Base-by-base conservation (phyloP, 2,329 filamentous ascomycete species). In the Fusarium ramigenum region DNA sequence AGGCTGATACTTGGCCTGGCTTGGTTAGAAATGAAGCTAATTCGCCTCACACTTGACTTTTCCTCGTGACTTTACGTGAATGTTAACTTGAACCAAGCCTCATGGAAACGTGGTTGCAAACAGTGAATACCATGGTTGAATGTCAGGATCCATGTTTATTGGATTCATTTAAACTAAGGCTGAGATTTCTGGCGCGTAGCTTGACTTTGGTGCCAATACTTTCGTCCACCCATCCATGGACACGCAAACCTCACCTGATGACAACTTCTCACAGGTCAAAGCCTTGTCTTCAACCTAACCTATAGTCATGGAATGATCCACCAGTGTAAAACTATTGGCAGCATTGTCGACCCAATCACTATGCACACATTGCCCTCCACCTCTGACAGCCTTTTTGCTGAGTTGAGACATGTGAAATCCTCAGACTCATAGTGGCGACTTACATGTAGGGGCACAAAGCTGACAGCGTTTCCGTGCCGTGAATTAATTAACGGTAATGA, bases 21-120 rank as follows among this genome's bases (percentile, higher is more conserved):
- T 53, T 75, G 49, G 60, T 73, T 70, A 71, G 75, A 75, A 54
- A 78, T 72, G n/a, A 85, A 87, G 73, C 85, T 87, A 73, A 77
- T 79, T 64, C 57, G 69, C 70, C 66, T 70, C 61, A 47, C 54
- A 60, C 39, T 58, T 54, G 37, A 32, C 53, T 54, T 5, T 47
- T 23, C 52, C 37, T 21, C 10, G 23, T 52, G 44, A 42, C 14
- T 28, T n/a, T 9, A 16, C 18, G 15, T 40, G 19, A 54, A n/a
- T 44, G n/a, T 25, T 15, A 23, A n/a, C 21, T 30, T 30, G 21
- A 37, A 39, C 18, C 7, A 28, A n/a, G n/a, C 23, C 50, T 39
- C 18, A 11, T 6, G 5, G n/a, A 19, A 36, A 25, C 9, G 5
- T 2, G 23, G 12, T 21, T 25, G 18, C 2, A 37, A 36, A 25